Evolutionary conservation across 1,139 yeast genomes (phyloP), one percentile per base, ranked within the genome.

Genomic region (Blastobotrys ciferrii): DNA sequence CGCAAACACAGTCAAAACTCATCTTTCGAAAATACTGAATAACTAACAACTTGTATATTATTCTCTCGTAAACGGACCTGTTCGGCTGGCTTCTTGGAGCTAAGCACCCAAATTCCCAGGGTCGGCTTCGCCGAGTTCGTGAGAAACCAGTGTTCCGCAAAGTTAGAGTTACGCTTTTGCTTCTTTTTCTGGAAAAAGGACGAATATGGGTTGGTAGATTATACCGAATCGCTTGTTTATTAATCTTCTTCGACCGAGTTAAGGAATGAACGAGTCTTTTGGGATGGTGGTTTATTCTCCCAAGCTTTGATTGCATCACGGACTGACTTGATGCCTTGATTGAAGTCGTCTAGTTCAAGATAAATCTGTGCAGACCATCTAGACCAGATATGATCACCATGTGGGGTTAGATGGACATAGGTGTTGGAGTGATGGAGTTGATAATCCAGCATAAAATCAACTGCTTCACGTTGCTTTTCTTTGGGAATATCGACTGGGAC

Each of bases 341-440:
- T 72, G 60, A 73, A 82, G 57, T 84, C 89, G 6, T 66, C 67
- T 30, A 77, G 57, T 37, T 80, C 84, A 53, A 80, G 76, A 61
- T 81, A 83, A 6, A 80, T 65, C 58, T 82, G 86, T 38, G 81
- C 81, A 38, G 83, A 76, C 53, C 81, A 76, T 52, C 91, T 73
- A 17, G 74, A 70, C 58, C 72, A 75, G 33, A 76, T 49, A 35
- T 66, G 64, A 1, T 70, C 76, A 38, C 73, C 69, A 58, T 77
- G 80, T 19, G 63, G 59, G 3, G 61, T 63, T 23, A 74, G 54
- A 9, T 81, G 85, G 19, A 78, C 72, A 57, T 69, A 77, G 0
- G 82, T 74, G 19, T 72, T 70, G 52, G 68, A 57, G 7, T 72
- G 62, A 12, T 52, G 40, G 48, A 65, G 53, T 50, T 61, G 51